Percentiles rank a stretch among this genome's conserved stretches.
phyloP scores from a whole-genome alignment of 2,329 filamentous ascomycete species.

The Arachnopeziza araneosa region DNA sequence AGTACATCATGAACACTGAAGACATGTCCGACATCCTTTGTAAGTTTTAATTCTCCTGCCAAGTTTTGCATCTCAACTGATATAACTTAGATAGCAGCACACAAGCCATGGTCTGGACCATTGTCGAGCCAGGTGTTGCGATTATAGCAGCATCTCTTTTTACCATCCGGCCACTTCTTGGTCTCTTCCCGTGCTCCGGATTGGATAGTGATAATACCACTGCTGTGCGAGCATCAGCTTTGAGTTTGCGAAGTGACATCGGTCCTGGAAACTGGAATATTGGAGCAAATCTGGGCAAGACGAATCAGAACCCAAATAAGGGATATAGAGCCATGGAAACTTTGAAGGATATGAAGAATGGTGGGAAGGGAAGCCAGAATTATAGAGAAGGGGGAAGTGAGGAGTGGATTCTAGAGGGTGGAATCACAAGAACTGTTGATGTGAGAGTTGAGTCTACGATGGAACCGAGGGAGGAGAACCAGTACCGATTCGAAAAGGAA shows the following conservation, averaged over 20 bases:
- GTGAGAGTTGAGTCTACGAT: not conserved
- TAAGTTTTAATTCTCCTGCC: not conserved
- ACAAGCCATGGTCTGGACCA: slow-evolving; percentile 50
- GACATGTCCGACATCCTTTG: slow-evolving; percentile 11
- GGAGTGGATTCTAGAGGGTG: not conserved
- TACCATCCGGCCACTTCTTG: slow-evolving; percentile 49
- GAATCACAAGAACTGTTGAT: not conserved
- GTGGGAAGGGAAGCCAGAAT: not conserved
- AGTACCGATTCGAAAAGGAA: not conserved
- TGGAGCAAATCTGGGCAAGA: not conserved
- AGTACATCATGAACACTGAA: slow-evolving; percentile 12
- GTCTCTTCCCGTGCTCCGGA: slow-evolving; percentile 20
- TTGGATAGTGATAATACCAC: slow-evolving; percentile 1
- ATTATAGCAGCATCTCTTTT: slow-evolving; percentile 49
- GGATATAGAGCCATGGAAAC: not conserved
- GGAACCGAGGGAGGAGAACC: not conserved
- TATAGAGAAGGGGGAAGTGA: not conserved
- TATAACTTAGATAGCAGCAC: slow-evolving; percentile 34
- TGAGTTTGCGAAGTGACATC: slow-evolving; percentile 3
- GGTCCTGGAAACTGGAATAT: not conserved
- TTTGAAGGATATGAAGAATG: not conserved
- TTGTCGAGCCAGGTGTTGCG: slow-evolving; percentile 51
- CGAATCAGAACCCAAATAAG: not conserved
- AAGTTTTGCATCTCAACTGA: not conserved
- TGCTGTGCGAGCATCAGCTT: not conserved